Base-by-base conservation (phyloP, 768 basidiomycete genomes). In the Galerina sulciceps region DNA sequence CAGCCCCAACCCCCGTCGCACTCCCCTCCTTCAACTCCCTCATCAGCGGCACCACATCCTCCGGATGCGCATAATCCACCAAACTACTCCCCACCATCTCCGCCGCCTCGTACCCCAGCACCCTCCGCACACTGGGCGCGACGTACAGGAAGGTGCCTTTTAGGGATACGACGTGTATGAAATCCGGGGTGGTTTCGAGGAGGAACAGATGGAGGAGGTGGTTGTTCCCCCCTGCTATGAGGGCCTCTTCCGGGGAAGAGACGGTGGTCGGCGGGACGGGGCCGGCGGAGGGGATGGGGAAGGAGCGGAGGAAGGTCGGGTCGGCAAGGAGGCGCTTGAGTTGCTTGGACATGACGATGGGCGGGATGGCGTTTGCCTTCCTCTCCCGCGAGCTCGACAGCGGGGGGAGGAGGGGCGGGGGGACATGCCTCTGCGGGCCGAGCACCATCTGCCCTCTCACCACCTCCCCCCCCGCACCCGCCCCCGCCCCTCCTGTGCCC, bases 81-180 rank as follows among this genome's bases (percentile, higher is more conserved):
- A 99, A 81, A 9, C 84, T 81, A 66, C 84, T 86, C 53, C 93
- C 93, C 22, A 93, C 81, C 55, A 99, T 85, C 57, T 96, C 93
- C 34, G 85, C 80, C 2, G 95, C 88, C 22, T 90, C 86, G 75
- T 96, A 97, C 37, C 96, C 96, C 36, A 99, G 81, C 10, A 94
- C 85, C 26, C 83, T 77, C 10, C 83, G 76, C 17, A 96, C 86
- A 22, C 89, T 84, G 1, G 94, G 94, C 0, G 94, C 92, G 51
- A 94, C 91, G 71, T 97, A 99, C 47, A 96, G 86, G 73, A 99
- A 94, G 14, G 84, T 80, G 26, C 96, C 96, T 69, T 98, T 96
- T 65, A 97, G 85, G 2, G 92, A 94, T 40, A 99, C 81, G 53
- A 98, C 95, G 68, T 91, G 90, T 20, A 97, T 77, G 69, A 96